phyloP scores from a whole-genome alignment of 2,329 filamentous ascomycete genomes.

The Fusarium buxicola region DNA sequence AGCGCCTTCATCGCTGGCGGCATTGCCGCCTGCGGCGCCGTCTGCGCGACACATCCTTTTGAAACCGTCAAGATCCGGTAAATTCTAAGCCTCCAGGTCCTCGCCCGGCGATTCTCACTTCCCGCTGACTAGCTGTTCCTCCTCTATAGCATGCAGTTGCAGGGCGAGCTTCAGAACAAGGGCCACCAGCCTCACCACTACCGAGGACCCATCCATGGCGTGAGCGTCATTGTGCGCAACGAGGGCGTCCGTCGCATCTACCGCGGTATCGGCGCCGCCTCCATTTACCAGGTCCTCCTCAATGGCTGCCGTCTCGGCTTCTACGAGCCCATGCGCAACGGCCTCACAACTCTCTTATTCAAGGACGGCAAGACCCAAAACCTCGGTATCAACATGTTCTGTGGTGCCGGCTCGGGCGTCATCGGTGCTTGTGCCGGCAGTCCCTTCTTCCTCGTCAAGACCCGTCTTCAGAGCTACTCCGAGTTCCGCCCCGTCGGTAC shows the following conservation, averaged over 20 bases:
- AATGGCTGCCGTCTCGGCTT: constrained; percentile 97
- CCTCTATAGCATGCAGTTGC: constrained; percentile 81
- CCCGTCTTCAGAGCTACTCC: constrained; percentile 91
- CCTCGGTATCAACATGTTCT: constrained; percentile 91
- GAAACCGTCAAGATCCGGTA: constrained; percentile 99
- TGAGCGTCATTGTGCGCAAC: constrained; percentile 88
- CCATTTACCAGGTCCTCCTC: constrained; percentile 94
- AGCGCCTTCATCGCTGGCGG: constrained; percentile 95
- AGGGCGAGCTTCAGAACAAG: constrained; percentile 93
- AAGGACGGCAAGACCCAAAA: constrained; percentile 81
- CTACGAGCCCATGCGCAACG: constrained; percentile 91
- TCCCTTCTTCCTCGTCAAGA: constrained; percentile 98
- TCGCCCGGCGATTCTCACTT: not conserved
- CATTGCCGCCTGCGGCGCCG: constrained; percentile 95
- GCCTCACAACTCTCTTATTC: constrained; percentile 76
- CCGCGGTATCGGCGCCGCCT: constrained; percentile 90
- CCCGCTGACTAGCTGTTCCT: constrained; percentile 12
- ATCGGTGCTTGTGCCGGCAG: constrained; percentile 93
- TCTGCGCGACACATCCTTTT: constrained; percentile 97
- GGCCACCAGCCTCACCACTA: constrained; percentile 89
- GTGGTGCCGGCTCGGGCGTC: constrained; percentile 88
- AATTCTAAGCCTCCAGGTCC: constrained; percentile 43
- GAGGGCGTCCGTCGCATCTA: constrained; percentile 89
- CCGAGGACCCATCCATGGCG: constrained; percentile 89
- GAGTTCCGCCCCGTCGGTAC: constrained; percentile 94